Percentiles rank a stretch among this genome's conserved stretches.
These are phyloP conservation scores for Candida tetrigidarum DNA, from an alignment of 1,139 yeast genomes.

Conservation along the genomic window DNA sequence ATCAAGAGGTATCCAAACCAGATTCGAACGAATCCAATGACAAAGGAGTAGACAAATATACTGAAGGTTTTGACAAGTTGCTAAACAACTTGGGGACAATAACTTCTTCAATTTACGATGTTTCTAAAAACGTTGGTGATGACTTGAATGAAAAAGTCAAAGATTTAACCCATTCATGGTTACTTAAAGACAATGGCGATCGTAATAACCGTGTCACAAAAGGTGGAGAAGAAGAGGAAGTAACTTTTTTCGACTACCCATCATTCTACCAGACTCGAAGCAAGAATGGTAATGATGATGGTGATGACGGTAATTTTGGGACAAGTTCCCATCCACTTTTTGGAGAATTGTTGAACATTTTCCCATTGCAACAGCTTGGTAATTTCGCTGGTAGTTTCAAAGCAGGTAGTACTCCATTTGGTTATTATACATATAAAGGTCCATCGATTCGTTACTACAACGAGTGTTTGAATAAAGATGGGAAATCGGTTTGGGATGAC, in stretches of 20 bases:
- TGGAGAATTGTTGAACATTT: slow-evolving; percentile 14
- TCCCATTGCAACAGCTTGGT: slow-evolving; percentile 17
- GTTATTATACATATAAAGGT: slow-evolving; percentile 58
- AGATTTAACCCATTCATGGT: slow-evolving; percentile 23
- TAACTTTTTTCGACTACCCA: slow-evolving; percentile 12
- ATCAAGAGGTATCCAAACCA: neutral
- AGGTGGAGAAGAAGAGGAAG: slow-evolving; percentile 4
- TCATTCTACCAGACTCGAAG: slow-evolving; percentile 7
- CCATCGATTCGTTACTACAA: slow-evolving; percentile 67
- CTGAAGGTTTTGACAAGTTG: slow-evolving; percentile 24
- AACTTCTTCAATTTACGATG: slow-evolving; percentile 20
- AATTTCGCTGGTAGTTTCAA: slow-evolving; percentile 12
- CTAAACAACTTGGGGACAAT: slow-evolving; percentile 18
- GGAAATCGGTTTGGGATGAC: slow-evolving; percentile 78
- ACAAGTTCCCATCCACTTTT: slow-evolving; percentile 17
- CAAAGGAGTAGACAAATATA: slow-evolving; percentile 20
- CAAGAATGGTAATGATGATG: neutral
- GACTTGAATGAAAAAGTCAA: slow-evolving; percentile 29
- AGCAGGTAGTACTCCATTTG: slow-evolving; percentile 41
- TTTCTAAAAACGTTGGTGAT: slow-evolving; percentile 28
- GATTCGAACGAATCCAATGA: neutral
- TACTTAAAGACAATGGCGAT: slow-evolving; percentile 10
- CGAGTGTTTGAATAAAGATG: slow-evolving; percentile 64
- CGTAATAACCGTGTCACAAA: no score
- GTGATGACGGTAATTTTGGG: no score